Evolutionary conservation across 1,284 basidiomycete species (phyloP).

Genomic region (Trametes pubescens): DNA sequence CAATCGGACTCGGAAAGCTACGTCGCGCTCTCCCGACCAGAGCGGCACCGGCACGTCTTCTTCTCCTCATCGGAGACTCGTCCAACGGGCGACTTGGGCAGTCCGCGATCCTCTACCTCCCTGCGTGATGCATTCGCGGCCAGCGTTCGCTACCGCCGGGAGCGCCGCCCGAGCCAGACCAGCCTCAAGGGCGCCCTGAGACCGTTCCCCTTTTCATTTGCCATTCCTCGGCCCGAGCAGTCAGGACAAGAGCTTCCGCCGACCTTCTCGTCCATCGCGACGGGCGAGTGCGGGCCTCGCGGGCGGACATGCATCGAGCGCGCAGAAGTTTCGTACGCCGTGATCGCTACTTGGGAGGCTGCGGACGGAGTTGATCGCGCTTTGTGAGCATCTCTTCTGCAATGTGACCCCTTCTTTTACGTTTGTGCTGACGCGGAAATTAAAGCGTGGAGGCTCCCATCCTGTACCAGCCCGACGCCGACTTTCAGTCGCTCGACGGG

Average conservation of each 20-base stretch:
- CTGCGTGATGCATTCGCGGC: slow-evolving; percentile 59
- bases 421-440: slow-evolving; percentile 13
- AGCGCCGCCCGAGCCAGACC: slow-evolving; percentile 39
- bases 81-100: slow-evolving; percentile 46
- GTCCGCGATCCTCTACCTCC: slow-evolving; percentile 51
- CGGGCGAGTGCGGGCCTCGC: slow-evolving; percentile 38
- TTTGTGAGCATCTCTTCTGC: slow-evolving; percentile 51
- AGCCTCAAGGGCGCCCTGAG: slow-evolving; percentile 40
- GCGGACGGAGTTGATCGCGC: slow-evolving; percentile 53
- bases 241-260: slow-evolving; percentile 67
- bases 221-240: slow-evolving; percentile 58
- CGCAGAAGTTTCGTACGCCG: slow-evolving; percentile 59
- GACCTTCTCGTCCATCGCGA: slow-evolving; percentile 53
- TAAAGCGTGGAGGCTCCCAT: slow-evolving; percentile 70
- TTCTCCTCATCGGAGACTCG: slow-evolving; percentile 61
- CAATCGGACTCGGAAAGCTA: slow-evolving; percentile 35
- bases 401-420: slow-evolving; percentile 9
- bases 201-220: slow-evolving; percentile 64
- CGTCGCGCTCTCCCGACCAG: slow-evolving; percentile 36
- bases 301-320: slow-evolving; percentile 51
- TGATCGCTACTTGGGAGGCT: slow-evolving; percentile 68
- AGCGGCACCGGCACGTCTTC: slow-evolving; percentile 61
- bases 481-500: slow-evolving; percentile 66
- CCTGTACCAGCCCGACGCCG: slow-evolving; percentile 62
- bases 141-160: slow-evolving; percentile 45